Evolutionary conservation across 257 asterid species (phyloP), one percentile per base, ranked within the genome.

Genomic region (Lycium barbarum): DNA sequence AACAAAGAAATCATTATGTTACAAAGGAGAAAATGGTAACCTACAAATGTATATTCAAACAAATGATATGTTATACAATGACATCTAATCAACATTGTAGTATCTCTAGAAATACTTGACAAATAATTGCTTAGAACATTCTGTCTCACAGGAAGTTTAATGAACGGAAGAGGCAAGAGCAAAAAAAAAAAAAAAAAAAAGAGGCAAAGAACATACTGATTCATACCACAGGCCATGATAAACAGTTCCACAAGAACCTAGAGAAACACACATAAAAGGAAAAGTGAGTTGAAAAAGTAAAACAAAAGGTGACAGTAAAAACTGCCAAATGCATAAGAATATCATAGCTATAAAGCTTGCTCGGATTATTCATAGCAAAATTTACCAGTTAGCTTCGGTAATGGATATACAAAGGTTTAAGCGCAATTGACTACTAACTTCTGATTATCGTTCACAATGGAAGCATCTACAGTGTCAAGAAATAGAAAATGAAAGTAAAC

Each of bases 241-340:
- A 47, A 95, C 99, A 79, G 96, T 91, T 85, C 99, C 98, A 88
- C 99, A 94, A 55, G 98, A 94, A 85, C 99, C 99, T 95, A 96
- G 13, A 88, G 61, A 66, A 33, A 79, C 12, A 61, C 67, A 59
- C 53, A 86, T 81, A 72, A 70, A 59, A 66, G 9, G 45, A 81
- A 81, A 45, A 79, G 86, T 88, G 89, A 33, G 89, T 57, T 45
- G 12, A 81, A 65, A 55, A 65, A n/a, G 66, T 76, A 83, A 43
- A 38, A 20, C 61, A 26, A 38, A 55, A 10, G 9, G 71, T 9
- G 11, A 84, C 20, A 13, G 5, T 61, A 71, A 84, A 81, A 61
- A n/a, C 13, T 61, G 1, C 18, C 10, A 78, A 68, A 63, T n/a
- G 51, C 8, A 66, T 38, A 55, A 53, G 57, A 70, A 66, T 45